These are phyloP conservation scores for Talaromyces thailandensis DNA, from an alignment of 495 filamentous ascomycete species.

Conservation along the genomic window DNA sequence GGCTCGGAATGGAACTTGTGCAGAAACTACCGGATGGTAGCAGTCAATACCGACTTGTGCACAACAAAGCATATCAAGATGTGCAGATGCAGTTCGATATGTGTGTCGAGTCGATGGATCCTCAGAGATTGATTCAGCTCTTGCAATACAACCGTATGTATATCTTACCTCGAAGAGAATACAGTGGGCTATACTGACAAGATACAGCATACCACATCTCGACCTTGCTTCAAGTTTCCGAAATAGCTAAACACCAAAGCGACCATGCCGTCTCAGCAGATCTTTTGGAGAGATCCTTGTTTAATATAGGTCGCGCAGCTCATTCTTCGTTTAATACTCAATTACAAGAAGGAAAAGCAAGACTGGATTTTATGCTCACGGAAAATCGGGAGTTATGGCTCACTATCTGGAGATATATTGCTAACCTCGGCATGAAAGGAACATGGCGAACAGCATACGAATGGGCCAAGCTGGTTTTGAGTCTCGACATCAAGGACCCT, in stretches of 20 bases:
- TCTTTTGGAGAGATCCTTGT: constrained; percentile 83
- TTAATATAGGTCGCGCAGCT: constrained; percentile 80
- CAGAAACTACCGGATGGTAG: constrained; percentile 42
- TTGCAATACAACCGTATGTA: constrained; percentile 52
- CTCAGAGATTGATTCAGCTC: constrained; percentile 56
- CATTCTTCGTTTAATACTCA: constrained; percentile 68
- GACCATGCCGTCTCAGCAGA: constrained; percentile 81
- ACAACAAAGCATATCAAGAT: constrained; percentile 65
- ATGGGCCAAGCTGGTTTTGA: constrained; percentile 79
- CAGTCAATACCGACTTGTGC: constrained; percentile 58
- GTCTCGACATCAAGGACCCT: constrained; percentile 71
- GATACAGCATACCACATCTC: constrained; percentile 72
- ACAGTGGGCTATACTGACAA: background rate
- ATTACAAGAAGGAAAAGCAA: constrained; percentile 69
- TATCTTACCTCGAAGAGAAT: background rate
- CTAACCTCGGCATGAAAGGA: constrained; percentile 76
- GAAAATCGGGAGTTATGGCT: constrained; percentile 94
- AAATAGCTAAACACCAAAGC: constrained; percentile 80
- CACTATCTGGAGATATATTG: constrained; percentile 79
- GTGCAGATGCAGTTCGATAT: constrained; percentile 68
- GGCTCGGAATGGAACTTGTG: constrained; percentile 73
- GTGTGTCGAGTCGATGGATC: constrained; percentile 75
- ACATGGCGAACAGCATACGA: constrained; percentile 89
- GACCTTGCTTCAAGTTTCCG: constrained; percentile 84
- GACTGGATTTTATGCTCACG: constrained; percentile 64